Evolutionary conservation across 2,329 filamentous ascomycete genomes (phyloP), one percentile per base, ranked within the genome.

Genomic region (Colletotrichum trifolii): DNA sequence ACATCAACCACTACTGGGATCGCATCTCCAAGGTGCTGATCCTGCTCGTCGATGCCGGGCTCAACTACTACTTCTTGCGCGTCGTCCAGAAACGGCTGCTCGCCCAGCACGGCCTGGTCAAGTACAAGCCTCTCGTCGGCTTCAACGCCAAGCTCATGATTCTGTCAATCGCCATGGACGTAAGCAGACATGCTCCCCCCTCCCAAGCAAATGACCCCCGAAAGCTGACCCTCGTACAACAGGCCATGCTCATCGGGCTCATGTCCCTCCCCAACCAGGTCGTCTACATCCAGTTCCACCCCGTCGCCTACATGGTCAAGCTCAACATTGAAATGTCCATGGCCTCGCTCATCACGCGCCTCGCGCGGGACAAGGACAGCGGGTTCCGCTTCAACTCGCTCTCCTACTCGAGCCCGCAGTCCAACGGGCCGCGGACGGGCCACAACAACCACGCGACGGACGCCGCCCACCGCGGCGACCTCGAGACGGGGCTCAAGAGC

Each of bases 281-380:
- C 15, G 74, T 78, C n/a, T 76, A 83, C 67, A 79, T 84, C 65
- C 82, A 84, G 69, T 83, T 85, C 69, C 82, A 85, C 60, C 83
- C 83, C 0, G 73, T 85, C 4, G 82, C 82, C 11, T 85, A 85
- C 68, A 77, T 81, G n/a, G 81, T 85, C 50, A 85, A 85, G 61
- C 76, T 85, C 42, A 82, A 85, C 68, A 85, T 85, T 67, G 83
- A 85, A 69, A 81, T 85, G 78, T 79, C 79, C 11, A 85, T 85
- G 82, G 82, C 83, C 54, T 79, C 81, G 40, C 78, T 85, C 33
- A 85, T 85, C 67, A 79, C 73, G 42, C 78, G 77, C 55, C 66
- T 67, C 8, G 54, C 66, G 8, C 61, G 63, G 42, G 62, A 54
- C 17, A 53, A 52, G 6, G 66, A 67, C n/a, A 63, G 54, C 13